Evolutionary conservation across 768 basidiomycete genomes (phyloP).

Genomic region (Chiua virens): DNA sequence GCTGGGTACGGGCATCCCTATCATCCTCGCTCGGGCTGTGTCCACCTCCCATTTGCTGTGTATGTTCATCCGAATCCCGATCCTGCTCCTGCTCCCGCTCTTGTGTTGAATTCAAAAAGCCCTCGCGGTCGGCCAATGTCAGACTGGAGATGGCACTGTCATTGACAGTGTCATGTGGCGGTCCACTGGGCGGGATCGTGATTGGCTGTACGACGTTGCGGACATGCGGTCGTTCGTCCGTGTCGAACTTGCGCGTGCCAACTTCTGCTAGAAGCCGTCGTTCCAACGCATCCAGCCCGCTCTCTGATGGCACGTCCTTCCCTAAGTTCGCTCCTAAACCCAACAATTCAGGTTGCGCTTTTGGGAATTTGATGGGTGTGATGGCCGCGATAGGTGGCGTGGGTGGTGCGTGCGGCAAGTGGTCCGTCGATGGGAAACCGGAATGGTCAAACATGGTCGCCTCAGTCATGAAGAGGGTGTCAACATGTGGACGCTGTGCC

Average conservation of each 20-base stretch:
- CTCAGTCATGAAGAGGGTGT: conserved; percentile 29
- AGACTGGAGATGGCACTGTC: conserved; percentile 51
- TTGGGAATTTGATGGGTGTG: conserved; percentile 34
- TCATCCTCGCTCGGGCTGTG: conserved; percentile 33
- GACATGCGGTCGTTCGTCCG: conserved; percentile 34
- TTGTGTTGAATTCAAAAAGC: conserved; percentile 8
- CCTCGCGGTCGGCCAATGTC: conserved; percentile 36
- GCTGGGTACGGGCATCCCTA: conserved; percentile 30
- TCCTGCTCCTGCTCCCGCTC: conserved; percentile 31
- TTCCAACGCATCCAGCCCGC: conserved; percentile 74
- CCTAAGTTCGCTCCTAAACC: conserved; percentile 24
- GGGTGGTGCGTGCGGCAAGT: conserved; percentile 37
- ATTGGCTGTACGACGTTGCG: conserved; percentile 40
- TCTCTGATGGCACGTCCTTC: conserved; percentile 35
- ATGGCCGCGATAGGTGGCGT: conserved; percentile 52
- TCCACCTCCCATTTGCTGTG: conserved; percentile 28
- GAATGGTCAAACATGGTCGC: conserved; percentile 7
- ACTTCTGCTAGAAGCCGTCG: conserved; percentile 67
- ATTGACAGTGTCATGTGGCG: conserved; percentile 30
- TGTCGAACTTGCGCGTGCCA: conserved; percentile 56
- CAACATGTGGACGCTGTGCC: conserved; percentile 25
- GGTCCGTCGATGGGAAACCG: conserved; percentile 10
- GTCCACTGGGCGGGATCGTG: conserved; percentile 33
- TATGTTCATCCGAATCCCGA: conserved; percentile 33
- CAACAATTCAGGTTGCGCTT: conserved; percentile 30